Conservation (phyloP, 2,329 filamentous ascomycete genomes). For the Nemania sp. region DNA sequence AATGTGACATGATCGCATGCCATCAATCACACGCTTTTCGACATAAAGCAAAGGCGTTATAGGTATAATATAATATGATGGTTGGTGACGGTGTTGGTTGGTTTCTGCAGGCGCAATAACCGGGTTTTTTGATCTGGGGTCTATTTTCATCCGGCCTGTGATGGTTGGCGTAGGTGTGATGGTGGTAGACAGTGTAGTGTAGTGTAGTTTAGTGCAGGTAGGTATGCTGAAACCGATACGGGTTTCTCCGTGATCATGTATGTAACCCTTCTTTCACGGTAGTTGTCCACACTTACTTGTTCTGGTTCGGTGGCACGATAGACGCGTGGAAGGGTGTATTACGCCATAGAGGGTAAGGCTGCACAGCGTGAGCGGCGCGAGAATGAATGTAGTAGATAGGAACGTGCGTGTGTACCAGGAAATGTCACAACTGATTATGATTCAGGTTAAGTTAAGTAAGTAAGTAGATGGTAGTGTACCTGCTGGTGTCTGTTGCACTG, state of each 20-base stretch:
- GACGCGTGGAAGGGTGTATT: neutral
- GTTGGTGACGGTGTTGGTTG: neutral
- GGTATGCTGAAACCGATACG: constrained; percentile 7
- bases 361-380: neutral
- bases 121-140: constrained; percentile 11
- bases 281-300: constrained; percentile 5
- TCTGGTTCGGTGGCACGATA: constrained; percentile 4
- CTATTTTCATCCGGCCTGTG: neutral
- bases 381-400: no score
- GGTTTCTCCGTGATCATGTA: constrained; percentile 9
- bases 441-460: no score
- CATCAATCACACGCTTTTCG: neutral
- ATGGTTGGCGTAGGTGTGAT: no score
- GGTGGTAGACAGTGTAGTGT: no score
- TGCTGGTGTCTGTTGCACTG: no score
- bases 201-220: no score
- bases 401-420: neutral
- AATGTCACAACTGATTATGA: neutral
- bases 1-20: constrained; percentile 14
- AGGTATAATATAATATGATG: no score
- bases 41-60: neutral
- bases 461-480: neutral
- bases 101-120: constrained; percentile 1
- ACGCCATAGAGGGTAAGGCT: neutral
- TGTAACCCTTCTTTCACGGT: constrained; percentile 9